These are phyloP conservation scores for Nematodospora anomalae DNA, from an alignment of 1,139 yeast genomes.

Conservation along the genomic window DNA sequence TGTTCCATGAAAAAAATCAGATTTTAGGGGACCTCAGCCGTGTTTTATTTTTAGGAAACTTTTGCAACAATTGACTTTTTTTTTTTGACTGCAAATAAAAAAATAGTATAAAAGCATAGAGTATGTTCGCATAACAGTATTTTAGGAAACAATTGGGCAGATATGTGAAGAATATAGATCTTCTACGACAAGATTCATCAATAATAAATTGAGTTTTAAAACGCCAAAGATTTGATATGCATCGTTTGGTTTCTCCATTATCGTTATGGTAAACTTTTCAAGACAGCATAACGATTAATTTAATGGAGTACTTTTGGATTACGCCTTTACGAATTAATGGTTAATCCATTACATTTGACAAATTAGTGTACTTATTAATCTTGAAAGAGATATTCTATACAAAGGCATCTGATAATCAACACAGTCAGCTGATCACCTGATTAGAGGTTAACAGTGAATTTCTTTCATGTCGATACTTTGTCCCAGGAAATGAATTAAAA, in stretches of 20 bases:
- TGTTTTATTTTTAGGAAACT: constrained; percentile 7
- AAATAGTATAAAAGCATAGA: too few species aligned
- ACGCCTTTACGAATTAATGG: too few species aligned
- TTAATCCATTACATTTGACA: too few species aligned
- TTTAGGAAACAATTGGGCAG: not conserved
- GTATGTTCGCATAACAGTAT: not conserved
- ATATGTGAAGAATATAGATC: not conserved
- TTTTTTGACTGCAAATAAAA: not conserved
- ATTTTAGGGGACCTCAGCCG: not conserved
- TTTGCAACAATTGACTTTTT: constrained; percentile 3
- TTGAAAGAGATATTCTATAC: too few species aligned
- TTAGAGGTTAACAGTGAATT: too few species aligned
- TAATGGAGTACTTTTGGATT: too few species aligned
- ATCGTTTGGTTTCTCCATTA: not conserved
- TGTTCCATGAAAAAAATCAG: not conserved
- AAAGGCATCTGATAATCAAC: too few species aligned
- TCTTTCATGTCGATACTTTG: too few species aligned
- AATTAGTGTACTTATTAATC: too few species aligned
- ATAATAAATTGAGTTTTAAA: too few species aligned
- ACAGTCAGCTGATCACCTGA: too few species aligned
- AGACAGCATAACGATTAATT: not conserved
- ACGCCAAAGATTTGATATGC: not conserved
- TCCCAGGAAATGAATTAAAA: too few species aligned
- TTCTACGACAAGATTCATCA: not conserved
- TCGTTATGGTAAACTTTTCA: not conserved